phyloP scores from a whole-genome alignment of 108 stramenopile species.

The Cyclotella baltica region DNA sequence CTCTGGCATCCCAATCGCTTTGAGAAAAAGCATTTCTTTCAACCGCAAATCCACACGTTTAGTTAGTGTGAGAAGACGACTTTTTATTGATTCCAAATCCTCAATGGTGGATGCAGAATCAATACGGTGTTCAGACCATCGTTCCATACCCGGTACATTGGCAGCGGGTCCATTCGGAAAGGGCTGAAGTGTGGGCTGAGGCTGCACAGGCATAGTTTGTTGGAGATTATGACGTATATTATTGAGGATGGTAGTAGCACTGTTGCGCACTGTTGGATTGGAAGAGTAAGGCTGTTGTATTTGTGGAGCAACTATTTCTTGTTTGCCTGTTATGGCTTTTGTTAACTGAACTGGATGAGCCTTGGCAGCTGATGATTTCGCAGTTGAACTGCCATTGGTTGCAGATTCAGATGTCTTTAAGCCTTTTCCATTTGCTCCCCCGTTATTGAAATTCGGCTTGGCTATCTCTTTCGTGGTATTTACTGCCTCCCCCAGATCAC shows the following conservation, averaged over 20 bases:
- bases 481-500: neutral
- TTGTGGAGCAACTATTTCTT: neutral
- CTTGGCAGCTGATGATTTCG: neutral
- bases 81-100: slow-evolving; percentile 42
- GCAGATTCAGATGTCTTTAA: neutral
- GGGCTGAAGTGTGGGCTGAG: neutral
- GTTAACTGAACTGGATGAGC: neutral
- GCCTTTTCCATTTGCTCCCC: neutral
- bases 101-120: slow-evolving; percentile 29
- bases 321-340: neutral
- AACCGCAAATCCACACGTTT: slow-evolving; percentile 33
- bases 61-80: slow-evolving; percentile 34
- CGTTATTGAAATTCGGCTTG: neutral
- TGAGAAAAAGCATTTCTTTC: slow-evolving; percentile 27
- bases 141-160: slow-evolving; percentile 13
- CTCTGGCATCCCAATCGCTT: slow-evolving; percentile 22
- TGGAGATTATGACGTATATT: neutral
- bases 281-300: neutral
- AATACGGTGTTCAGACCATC: slow-evolving; percentile 48
- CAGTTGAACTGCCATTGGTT: too few relatives aligned
- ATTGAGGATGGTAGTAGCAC: neutral
- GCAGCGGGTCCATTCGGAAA: neutral
- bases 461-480: neutral
- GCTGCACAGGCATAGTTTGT: neutral
- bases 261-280: slow-evolving; percentile 3